phyloP scores from a whole-genome alignment of 177 flowering plant genomes.

The Vitis hybrid region DNA sequence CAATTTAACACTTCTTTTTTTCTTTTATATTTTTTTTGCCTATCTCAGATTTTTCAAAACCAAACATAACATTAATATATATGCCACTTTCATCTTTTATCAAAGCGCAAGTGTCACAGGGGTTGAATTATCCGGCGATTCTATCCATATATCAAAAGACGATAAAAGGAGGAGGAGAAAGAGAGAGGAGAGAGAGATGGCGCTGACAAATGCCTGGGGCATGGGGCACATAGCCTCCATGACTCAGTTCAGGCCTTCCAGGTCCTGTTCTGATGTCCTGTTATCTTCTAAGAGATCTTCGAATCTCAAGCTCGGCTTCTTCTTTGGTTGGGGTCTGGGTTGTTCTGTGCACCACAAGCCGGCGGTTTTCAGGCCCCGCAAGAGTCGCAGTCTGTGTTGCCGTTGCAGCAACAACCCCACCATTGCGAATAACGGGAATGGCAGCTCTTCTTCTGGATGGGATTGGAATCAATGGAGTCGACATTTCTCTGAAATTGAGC shows the following conservation, averaged over 20 bases:
- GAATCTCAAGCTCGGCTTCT: conserved; percentile 14
- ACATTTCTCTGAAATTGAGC: conserved; percentile 81
- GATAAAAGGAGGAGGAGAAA: not conserved
- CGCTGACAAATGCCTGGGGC: conserved; percentile 34
- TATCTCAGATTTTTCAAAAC: too few relatives aligned
- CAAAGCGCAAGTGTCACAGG: too few relatives aligned
- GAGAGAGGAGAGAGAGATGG: conserved; percentile 34
- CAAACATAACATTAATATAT: too few relatives aligned
- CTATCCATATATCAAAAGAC: conserved; percentile 4
- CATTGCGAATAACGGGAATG: not conserved
- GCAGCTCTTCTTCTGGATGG: conserved; percentile 48
- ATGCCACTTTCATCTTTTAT: too few relatives aligned
- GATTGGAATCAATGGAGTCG: conserved; percentile 89
- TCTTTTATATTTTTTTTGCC: too few relatives aligned
- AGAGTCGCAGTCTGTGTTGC: conserved; percentile 21
- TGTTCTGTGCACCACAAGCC: conserved; percentile 3
- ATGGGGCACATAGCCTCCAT: conserved; percentile 33
- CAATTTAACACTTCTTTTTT: too few relatives aligned
- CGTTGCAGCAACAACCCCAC: conserved; percentile 22
- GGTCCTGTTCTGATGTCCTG: conserved; percentile 13
- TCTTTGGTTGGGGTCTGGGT: conserved; percentile 16
- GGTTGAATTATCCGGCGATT: not conserved
- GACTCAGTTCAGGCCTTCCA: conserved; percentile 26
- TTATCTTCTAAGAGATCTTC: conserved; percentile 21
- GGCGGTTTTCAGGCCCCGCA: conserved; percentile 4